Evolutionary conservation across 1,284 basidiomycete species (phyloP).

Genomic region (Trametes hirsuta): DNA sequence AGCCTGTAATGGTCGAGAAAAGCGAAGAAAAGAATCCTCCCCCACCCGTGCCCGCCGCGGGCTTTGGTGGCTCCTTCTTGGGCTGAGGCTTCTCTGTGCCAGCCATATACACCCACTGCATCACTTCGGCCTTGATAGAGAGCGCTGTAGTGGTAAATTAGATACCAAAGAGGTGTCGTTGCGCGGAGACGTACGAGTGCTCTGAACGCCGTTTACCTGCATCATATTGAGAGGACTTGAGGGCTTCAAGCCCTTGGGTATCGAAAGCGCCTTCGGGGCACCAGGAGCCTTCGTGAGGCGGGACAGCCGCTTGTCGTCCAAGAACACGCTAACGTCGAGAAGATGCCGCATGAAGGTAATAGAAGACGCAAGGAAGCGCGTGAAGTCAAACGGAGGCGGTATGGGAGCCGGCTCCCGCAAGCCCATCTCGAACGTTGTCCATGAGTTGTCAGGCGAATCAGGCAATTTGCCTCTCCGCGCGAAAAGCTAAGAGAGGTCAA

Average conservation of each 20-base stretch:
- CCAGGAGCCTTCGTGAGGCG: conserved; percentile 75
- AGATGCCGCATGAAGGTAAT: conserved; percentile 94
- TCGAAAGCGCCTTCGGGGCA: conserved; percentile 53
- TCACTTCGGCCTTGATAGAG: conserved; percentile 81
- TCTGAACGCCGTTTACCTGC: conserved; percentile 66
- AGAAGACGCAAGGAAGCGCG: conserved; percentile 89
- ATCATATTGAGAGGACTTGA: conserved; percentile 61
- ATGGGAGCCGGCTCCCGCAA: conserved; percentile 85
- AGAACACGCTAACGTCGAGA: conserved; percentile 74
- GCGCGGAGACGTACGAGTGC: conserved; percentile 53
- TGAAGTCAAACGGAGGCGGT: conserved; percentile 84
- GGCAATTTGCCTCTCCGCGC: conserved; percentile 77
- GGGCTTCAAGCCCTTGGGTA: conserved; percentile 58
- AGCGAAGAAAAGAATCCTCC: conserved; percentile 80
- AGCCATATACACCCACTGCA: conserved; percentile 79
- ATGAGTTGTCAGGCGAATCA: conserved; percentile 45
- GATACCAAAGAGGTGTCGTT: background rate
- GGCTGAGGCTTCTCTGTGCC: conserved; percentile 64
- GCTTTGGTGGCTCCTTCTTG: conserved; percentile 35
- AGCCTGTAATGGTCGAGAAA: conserved; percentile 63
- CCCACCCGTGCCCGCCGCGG: conserved; percentile 37
- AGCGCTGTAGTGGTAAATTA: conserved; percentile 52
- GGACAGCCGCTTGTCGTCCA: conserved; percentile 81
- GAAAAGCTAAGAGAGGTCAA: conserved; percentile 55
- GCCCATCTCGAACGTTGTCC: conserved; percentile 93